Base-by-base conservation (phyloP, 441 rosid species). In the Euphorbia schlechtendalii region DNA sequence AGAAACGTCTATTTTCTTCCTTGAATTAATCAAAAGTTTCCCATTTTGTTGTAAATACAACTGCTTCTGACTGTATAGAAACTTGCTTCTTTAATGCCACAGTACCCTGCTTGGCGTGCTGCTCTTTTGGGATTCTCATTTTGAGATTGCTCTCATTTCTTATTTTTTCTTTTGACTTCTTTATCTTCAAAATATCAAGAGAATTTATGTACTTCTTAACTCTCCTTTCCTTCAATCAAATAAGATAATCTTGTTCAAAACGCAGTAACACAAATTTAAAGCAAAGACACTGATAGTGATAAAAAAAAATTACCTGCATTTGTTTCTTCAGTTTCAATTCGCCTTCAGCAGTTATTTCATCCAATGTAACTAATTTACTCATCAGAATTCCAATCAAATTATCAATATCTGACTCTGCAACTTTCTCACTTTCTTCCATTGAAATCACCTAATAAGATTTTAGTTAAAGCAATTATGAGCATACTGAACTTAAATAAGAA, bases 271-370 rank as follows among this genome's bases (percentile, higher is more conserved):
- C 9, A 9, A 36, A 4, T 3, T 3, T 36, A 9, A 36, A 3
- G 40, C 40, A n/a, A n/a, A n/a, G n/a, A n/a, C n/a, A n/a, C n/a
- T n/a, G n/a, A n/a, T n/a, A n/a, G n/a, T n/a, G n/a, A 40, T 9
- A 8, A 40, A 40, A 12, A 12, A 52, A 45, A 12, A 15, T 10
- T 72, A 90, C 99, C 96, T 86, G 97, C 85, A 82, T 75, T 78
- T 83, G 80, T 70, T 90, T 90, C 55, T 90, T 90, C 76, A 86
- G 64, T 78, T 89, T 89, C 20, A 83, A 83, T 74, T 87, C 95
- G 54, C 94, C 97, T 56, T 86, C 88, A 20, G 74, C 86, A 65
- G 81, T 81, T 60, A 69, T 61, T 55, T 81, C 96, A 83, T 94
- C 99, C 48, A 94, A 74, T 68, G 85, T 83, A 4, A 86, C 89